Conservation (phyloP, 768 basidiomycete genomes). For the Boletus reticulatus region DNA sequence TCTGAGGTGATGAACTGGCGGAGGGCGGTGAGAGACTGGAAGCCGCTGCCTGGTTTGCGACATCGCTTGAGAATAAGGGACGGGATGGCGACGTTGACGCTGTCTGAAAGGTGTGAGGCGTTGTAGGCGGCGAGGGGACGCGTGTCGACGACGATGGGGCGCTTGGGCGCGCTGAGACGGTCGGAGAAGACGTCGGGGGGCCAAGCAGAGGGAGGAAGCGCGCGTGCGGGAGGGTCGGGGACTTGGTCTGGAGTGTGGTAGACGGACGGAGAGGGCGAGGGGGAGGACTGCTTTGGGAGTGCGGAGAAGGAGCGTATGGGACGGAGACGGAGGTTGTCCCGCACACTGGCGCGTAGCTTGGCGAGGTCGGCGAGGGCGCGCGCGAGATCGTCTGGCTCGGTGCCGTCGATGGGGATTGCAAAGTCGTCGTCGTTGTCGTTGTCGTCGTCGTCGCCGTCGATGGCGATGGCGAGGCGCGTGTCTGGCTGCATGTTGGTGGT, state of each 20-base stretch:
- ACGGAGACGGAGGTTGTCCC: constrained; percentile 73
- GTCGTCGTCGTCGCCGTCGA: constrained; percentile 8
- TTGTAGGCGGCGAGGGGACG: constrained; percentile 67
- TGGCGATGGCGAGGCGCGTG: constrained; percentile 6
- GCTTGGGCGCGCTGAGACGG: constrained; percentile 46
- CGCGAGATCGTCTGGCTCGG: constrained; percentile 53
- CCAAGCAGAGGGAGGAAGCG: constrained; percentile 35
- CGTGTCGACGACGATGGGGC: constrained; percentile 80
- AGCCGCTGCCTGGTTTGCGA: constrained; percentile 65
- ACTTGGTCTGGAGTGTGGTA: constrained; percentile 48
- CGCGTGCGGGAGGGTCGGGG: constrained; percentile 17
- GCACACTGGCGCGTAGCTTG: constrained; percentile 65
- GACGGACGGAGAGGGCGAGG: constrained; percentile 39
- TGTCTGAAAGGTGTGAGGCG: constrained; percentile 60
- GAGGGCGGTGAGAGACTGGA: constrained; percentile 65
- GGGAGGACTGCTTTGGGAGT: constrained; percentile 42
- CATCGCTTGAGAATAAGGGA: constrained; percentile 88
- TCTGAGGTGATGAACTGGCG: constrained; percentile 84
- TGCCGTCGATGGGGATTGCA: constrained; percentile 15
- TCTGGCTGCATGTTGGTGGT: constrained; percentile 15
- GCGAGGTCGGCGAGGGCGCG: constrained; percentile 69
- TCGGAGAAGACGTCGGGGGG: constrained; percentile 46
- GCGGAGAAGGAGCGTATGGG: constrained; percentile 63
- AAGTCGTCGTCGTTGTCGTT: constrained; percentile 30
- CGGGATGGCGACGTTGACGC: constrained; percentile 85